Evolutionary conservation across 2,329 filamentous ascomycete species (phyloP).

Genomic region (Curvularia verruculosa): DNA sequence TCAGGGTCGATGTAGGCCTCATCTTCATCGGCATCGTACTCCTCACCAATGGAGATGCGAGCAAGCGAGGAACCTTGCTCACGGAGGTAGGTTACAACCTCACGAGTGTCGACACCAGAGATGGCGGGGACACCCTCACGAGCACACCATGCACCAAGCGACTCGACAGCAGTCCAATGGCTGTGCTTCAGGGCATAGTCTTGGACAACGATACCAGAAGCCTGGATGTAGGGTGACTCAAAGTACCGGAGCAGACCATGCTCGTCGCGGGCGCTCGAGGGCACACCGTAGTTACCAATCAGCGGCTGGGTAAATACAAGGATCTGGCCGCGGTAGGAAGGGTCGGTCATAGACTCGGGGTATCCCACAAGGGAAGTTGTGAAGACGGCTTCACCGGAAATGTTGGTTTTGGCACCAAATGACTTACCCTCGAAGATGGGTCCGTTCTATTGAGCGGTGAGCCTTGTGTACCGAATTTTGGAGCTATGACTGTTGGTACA

Average conservation of each 20-base stretch:
- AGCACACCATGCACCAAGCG: slow-evolving; percentile 90
- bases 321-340: slow-evolving; percentile 82
- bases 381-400: slow-evolving; percentile 98
- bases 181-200: slow-evolving; percentile 94
- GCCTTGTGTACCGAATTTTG: slow-evolving; percentile 32
- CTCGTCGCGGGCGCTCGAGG: slow-evolving; percentile 81
- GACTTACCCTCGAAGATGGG: slow-evolving; percentile 96
- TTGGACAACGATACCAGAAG: slow-evolving; percentile 91
- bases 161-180: slow-evolving; percentile 98
- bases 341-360: slow-evolving; percentile 81
- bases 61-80: slow-evolving; percentile 97
- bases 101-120: slow-evolving; percentile 94
- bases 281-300: slow-evolving; percentile 98
- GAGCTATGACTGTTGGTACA: slow-evolving; percentile 41
- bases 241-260: slow-evolving; percentile 96
- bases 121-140: slow-evolving; percentile 96
- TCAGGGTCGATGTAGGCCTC: slow-evolving; percentile 94
- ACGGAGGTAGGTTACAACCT: slow-evolving; percentile 92
- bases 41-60: slow-evolving; percentile 91
- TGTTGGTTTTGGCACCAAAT: slow-evolving; percentile 94
- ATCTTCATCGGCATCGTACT: slow-evolving; percentile 98
- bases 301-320: slow-evolving; percentile 97
- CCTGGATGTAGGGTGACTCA: slow-evolving; percentile 97
- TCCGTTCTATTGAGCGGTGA: slow-evolving; percentile 69
- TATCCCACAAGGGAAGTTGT: slow-evolving; percentile 98